Base-by-base conservation (phyloP, 208 protist species). In the Trypanosoma scelopori region DNA sequence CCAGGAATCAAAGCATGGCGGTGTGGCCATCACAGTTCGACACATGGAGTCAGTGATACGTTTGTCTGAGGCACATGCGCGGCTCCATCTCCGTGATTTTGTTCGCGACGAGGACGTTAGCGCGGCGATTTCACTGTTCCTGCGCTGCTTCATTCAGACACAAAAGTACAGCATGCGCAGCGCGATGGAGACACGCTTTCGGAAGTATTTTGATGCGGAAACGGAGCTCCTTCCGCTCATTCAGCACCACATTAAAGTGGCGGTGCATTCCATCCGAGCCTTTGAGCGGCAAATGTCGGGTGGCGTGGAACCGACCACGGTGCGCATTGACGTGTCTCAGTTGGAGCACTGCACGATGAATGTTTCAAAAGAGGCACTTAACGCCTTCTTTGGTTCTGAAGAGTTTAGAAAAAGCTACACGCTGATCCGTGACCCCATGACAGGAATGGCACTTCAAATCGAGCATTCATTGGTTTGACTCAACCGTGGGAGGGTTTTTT, bases 11-110 rank as follows among this genome's bases (percentile, higher is more conserved):
- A 87, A 86, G 72, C 88, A 93, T 50, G 93, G 95, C 46, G 97
- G 98, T 55, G 90, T 98, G 13, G 77, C 95, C 4, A 99, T 99
- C 72, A 99, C 98, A 0, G 98, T 99, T 53, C 90, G 99, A 28
- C 97, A 99, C 76, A 89, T 99, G 61, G 99, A 99, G 88, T 98
- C 97, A 0, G 94, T 99, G 30, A 95, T 99, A 43, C 92, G 99
- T 52, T 91, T 99, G 48, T 84, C 98, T 16, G 98, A 99, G 87
- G 97, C 98, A 0, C 93, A 98, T 74, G 99, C 98, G 0, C 85
- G 94, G 43, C 91, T 99, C 79, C 97, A 99, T 71, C 85, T 99
- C 32, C 87, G 97, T 32, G 91, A 98, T 64, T 94, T 91, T 68
- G 98, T 99, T 2, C 84, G 64, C 5, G 86, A 99, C 42, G 91